phyloP scores from a whole-genome alignment of 495 filamentous ascomycete species.

The Astrothelium subdiscretum region DNA sequence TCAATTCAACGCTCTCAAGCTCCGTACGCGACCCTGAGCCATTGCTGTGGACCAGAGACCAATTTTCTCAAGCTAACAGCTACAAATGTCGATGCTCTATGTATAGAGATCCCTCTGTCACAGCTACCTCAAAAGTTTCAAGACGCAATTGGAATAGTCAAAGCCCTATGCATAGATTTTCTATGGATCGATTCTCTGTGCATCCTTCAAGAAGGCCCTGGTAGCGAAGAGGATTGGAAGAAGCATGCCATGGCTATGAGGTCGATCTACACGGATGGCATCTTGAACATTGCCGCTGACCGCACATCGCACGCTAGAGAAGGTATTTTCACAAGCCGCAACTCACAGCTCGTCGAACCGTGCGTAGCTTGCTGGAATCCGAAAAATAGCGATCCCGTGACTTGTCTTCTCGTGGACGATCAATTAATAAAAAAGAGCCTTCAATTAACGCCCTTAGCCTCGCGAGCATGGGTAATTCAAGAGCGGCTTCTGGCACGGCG shows the following conservation, averaged over 20 bases:
- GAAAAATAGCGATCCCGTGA: background rate
- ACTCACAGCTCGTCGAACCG: background rate
- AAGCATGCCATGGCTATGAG: background rate
- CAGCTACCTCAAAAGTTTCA: slow-evolving; percentile 7
- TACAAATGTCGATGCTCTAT: background rate
- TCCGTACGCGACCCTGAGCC: slow-evolving; percentile 7
- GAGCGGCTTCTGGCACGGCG: slow-evolving; percentile 5
- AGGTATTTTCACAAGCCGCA: background rate
- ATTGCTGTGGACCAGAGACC: slow-evolving; percentile 11
- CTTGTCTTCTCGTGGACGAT: background rate
- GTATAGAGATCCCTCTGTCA: background rate
- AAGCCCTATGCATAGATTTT: slow-evolving; percentile 5
- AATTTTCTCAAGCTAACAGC: background rate
- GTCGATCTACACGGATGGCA: background rate
- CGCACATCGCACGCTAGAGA: background rate
- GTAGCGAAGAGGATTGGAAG: background rate
- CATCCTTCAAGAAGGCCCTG: slow-evolving; percentile 5
- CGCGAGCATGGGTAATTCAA: slow-evolving; percentile 6
- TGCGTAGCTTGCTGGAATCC: background rate
- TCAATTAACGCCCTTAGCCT: background rate
- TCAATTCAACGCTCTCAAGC: background rate
- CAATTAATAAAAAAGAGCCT: background rate
- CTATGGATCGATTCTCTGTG: slow-evolving; percentile 18
- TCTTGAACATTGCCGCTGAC: background rate
- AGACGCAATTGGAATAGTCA: slow-evolving; percentile 9